Base-by-base conservation (phyloP, 768 basidiomycete genomes). In the Auricularia heimuer region DNA sequence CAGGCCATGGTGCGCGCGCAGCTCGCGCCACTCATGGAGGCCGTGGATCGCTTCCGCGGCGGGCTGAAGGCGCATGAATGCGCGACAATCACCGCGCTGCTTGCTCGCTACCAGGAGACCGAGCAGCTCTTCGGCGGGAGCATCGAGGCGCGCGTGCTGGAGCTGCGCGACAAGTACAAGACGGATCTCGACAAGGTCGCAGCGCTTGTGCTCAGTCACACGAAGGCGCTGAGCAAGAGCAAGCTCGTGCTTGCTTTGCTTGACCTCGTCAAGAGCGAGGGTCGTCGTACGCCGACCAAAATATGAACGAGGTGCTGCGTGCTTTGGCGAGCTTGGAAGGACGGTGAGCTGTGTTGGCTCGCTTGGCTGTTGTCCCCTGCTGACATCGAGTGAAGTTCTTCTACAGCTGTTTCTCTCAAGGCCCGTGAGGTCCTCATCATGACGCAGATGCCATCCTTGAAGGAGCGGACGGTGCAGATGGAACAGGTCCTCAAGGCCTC, bases 371-470 rank as follows among this genome's bases (percentile, higher is more conserved):
- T 0, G 18, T 47, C 37, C 56, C 35, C 18, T 42, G n/a, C 39
- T 62, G 45, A 24, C 60, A 51, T 29, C 54, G 44, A 37, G 39
- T 73, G 24, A 69, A 92, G 90, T 71, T 93, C 93, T 4, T 96
- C 95, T n/a, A 91, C 86, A 36, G 81, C 88, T 64, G 95, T 98
- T 42, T 84, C 95, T 2, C 77, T 99, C 68, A 98, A 96, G 76
- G 97, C 97, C 51, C 90, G 97, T 58, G 97, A 99, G 78, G 97
- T 97, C 6, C 83, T 98, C 60, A 98, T 99, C 71, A 82, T 93
- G 37, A 92, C 92, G 60, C 93, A 96, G 74, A 90, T 99, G 85
- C 97, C 97, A 4, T 96, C 94, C 14, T 96, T 92, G 73, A 94
- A 98, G 71, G 97, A 98, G 75, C 89, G 97, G 65, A 80, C 88